phyloP scores from a whole-genome alignment of 2,329 filamentous ascomycete species.

The Penicillium brevicompactum region DNA sequence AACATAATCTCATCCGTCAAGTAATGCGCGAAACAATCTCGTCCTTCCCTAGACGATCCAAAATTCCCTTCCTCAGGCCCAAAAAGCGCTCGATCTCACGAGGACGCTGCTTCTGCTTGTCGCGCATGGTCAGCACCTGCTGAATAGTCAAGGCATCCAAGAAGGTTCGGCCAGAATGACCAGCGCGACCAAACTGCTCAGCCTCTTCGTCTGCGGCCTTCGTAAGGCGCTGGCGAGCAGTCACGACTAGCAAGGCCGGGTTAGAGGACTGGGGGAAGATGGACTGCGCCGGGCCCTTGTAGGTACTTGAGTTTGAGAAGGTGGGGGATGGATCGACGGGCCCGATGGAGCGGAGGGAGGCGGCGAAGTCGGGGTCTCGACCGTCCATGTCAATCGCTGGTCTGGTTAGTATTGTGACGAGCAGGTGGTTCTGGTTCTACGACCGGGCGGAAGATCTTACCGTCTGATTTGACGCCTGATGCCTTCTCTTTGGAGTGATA shows the following conservation, averaged over 20 bases:
- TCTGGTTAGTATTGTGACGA: slow-evolving; percentile 1
- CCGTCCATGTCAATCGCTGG: slow-evolving; percentile 62
- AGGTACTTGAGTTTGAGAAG: slow-evolving; percentile 57
- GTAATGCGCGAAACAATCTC: slow-evolving; percentile 34
- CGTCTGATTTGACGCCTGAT: slow-evolving; percentile 35
- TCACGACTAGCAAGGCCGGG: slow-evolving; percentile 57
- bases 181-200: slow-evolving; percentile 47
- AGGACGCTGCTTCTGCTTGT: slow-evolving; percentile 39
- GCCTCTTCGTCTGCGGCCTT: slow-evolving; percentile 59
- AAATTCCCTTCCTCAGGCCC: slow-evolving; percentile 47
- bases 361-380: slow-evolving; percentile 69
- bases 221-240: slow-evolving; percentile 53
- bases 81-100: slow-evolving; percentile 49
- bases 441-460: slow-evolving; percentile 23
- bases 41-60: slow-evolving; percentile 41
- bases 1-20: slow-evolving; percentile 9
- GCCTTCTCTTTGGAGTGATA: slow-evolving; percentile 40
- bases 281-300: slow-evolving; percentile 39
- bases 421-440: not conserved
- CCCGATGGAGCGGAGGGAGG: slow-evolving; percentile 71
- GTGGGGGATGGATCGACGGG: slow-evolving; percentile 61
- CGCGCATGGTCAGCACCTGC: slow-evolving; percentile 52
- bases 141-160: slow-evolving; percentile 54
- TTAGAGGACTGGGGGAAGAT: slow-evolving; percentile 48
- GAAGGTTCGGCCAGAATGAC: slow-evolving; percentile 46